Evolutionary conservation across 352 stramenopile genomes (phyloP).

Genomic region (Thraustochytrium sp.): DNA sequence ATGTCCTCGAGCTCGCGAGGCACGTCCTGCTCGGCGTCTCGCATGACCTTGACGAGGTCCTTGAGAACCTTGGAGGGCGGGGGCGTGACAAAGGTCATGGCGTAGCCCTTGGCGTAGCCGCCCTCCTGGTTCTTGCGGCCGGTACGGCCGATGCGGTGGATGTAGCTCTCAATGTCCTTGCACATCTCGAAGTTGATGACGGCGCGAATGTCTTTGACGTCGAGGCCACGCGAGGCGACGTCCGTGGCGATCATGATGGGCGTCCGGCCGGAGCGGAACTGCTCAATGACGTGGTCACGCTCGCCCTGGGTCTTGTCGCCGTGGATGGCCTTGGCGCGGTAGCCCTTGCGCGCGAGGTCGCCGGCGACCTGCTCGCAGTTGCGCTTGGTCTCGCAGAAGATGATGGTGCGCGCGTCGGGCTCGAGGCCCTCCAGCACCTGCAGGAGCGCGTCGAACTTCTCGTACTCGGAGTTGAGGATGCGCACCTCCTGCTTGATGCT

Average conservation of each 20-base stretch:
- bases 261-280: conserved; percentile 92
- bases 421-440: conserved; percentile 72
- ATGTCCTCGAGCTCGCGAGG: conserved; percentile 69
- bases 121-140: conserved; percentile 76
- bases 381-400: conserved; percentile 99
- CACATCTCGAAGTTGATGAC: conserved; percentile 99
- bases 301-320: conserved; percentile 97
- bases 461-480: conserved; percentile 74
- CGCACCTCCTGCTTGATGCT: conserved; percentile 95
- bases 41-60: conserved; percentile 77
- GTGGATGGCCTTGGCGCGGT: conserved; percentile 93
- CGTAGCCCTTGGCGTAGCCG: conserved; percentile 63
- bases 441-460: conserved; percentile 63
- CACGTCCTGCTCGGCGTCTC: conserved; percentile 77
- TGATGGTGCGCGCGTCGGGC: conserved; percentile 86
- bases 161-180: conserved; percentile 97
- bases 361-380: conserved; percentile 91
- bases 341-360: conserved; percentile 83
- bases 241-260: conserved; percentile 96
- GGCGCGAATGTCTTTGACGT: conserved; percentile 98
- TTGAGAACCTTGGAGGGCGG: conserved; percentile 72
- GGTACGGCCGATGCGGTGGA: conserved; percentile 96
- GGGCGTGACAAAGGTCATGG: conserved; percentile 88
- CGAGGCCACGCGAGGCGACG: conserved; percentile 94
- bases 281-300: conserved; percentile 90